Conservation (phyloP, 768 basidiomycete genomes). For the Serendipita sp. region DNA sequence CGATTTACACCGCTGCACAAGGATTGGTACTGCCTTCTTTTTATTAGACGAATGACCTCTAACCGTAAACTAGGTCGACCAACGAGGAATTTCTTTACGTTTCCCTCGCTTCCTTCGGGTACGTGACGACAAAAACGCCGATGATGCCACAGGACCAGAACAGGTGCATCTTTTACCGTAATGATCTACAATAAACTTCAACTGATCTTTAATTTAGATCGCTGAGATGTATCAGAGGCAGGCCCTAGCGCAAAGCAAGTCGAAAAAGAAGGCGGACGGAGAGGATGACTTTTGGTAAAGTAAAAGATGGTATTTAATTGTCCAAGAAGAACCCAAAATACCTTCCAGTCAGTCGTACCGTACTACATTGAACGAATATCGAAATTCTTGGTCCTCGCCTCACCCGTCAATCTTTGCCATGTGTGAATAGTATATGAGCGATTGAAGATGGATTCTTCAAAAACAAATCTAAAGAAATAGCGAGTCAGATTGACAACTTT, state of each 20-base stretch:
- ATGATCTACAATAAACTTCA: neutral
- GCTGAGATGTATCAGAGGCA: conserved; percentile 91
- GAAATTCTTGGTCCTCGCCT: no score
- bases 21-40: conserved; percentile 40
- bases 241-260: conserved; percentile 59
- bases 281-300: conserved; percentile 27
- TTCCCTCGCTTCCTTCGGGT: conserved; percentile 90
- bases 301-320: no score
- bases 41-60: conserved; percentile 5
- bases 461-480: no score
- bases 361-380: no score
- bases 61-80: conserved; percentile 41
- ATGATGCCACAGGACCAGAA: conserved; percentile 86
- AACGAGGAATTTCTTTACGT: conserved; percentile 84
- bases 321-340: no score
- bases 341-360: no score
- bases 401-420: no score
- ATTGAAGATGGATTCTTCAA: no score
- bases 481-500: no score
- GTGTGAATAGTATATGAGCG: no score
- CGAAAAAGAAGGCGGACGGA: conserved; percentile 44
- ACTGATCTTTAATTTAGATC: conserved; percentile 32
- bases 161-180: conserved; percentile 36
- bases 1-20: conserved; percentile 88
- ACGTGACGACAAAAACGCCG: conserved; percentile 83